Conservation (phyloP, 257 asterid species). For the Solanum bulbocastanum region DNA sequence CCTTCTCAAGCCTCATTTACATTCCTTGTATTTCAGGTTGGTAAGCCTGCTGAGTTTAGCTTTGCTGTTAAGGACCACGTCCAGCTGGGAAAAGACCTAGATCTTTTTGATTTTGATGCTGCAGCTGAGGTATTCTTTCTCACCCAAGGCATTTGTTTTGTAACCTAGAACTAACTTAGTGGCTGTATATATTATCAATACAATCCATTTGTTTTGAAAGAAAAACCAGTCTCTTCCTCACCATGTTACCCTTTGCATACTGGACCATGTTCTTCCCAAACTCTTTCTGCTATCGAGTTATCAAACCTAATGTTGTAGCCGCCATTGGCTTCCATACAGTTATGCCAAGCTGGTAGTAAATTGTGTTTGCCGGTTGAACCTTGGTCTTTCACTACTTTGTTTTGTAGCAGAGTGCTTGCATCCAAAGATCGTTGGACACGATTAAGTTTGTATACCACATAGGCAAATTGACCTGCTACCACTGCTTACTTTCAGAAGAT, state of each 20-base stretch:
- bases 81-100: conserved; percentile 86
- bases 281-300: background rate
- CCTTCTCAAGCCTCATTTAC: background rate
- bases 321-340: background rate
- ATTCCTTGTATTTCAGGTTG: conserved; percentile 35
- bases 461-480: background rate
- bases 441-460: background rate
- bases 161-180: background rate
- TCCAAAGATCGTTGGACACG: background rate
- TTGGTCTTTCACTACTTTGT: background rate
- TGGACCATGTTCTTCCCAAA: background rate
- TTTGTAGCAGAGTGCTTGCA: background rate
- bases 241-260: background rate
- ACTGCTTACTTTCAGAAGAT: background rate
- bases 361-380: background rate
- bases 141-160: conserved; percentile 13
- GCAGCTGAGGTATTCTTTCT: conserved; percentile 85
- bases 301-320: background rate
- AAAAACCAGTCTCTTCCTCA: background rate
- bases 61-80: conserved; percentile 80
- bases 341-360: background rate
- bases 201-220: background rate
- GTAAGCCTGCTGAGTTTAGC: conserved; percentile 62
- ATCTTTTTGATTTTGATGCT: conserved; percentile 80
- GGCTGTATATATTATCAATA: background rate